Evolutionary conservation across 2,329 filamentous ascomycete genomes (phyloP).

Genomic region (Trichoderma sp.): DNA sequence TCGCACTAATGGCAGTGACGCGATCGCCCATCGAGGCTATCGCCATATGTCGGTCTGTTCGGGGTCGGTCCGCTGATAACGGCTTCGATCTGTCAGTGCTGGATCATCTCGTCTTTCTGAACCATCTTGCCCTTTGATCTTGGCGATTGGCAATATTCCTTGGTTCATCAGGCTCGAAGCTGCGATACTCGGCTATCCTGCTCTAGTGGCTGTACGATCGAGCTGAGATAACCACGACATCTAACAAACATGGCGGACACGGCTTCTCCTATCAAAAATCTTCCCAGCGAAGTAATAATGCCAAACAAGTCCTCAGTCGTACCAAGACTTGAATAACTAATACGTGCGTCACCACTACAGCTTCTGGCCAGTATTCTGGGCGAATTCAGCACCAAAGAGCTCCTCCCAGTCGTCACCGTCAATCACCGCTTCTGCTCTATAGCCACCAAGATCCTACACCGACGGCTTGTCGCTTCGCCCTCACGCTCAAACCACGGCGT

Average conservation of each 20-base stretch:
- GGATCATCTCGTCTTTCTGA: background rate
- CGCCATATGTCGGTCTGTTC: constrained; percentile 3
- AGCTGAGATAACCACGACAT: background rate
- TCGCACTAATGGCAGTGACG: background rate
- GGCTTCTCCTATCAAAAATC: constrained; percentile 2
- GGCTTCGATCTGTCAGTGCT: background rate
- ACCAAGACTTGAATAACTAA: background rate
- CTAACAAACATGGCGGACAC: background rate
- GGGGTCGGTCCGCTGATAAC: background rate
- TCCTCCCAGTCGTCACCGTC: constrained; percentile 59
- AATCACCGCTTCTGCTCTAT: constrained; percentile 65
- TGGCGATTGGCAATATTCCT: background rate
- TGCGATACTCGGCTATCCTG: background rate
- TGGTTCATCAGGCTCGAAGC: too few relatives aligned
- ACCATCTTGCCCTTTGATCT: background rate
- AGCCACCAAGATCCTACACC: constrained; percentile 64
- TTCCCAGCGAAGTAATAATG: constrained; percentile 12
- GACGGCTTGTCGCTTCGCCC: constrained; percentile 54
- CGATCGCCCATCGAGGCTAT: background rate
- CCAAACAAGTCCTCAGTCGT: background rate
- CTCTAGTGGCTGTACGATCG: background rate
- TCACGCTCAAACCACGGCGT: constrained; percentile 53
- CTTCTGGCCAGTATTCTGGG: constrained; percentile 54
- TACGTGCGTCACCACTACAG: constrained; percentile 35
- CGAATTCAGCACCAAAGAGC: constrained; percentile 49